Base-by-base conservation (phyloP, 192 early-diverging fungal genomes). In the Cetraspora pellucida region DNA sequence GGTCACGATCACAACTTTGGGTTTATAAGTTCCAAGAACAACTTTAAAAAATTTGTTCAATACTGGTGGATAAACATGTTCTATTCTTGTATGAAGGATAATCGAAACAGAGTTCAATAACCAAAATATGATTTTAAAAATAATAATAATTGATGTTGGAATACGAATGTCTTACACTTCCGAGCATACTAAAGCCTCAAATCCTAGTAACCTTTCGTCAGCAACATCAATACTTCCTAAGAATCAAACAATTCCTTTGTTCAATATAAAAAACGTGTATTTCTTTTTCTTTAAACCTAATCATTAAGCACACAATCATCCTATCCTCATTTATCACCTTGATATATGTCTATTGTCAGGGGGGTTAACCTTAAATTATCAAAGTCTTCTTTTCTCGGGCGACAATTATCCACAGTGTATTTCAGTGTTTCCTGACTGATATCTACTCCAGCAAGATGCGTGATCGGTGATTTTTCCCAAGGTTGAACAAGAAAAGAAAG, bases 121-220 rank as follows among this genome's bases (percentile, higher is more conserved):
- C 7, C 37, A 37, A 6, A 37, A 37, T 37, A 7, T 37, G 37
- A 37, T 37, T 37, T 6, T 6, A 37, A 37, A 1, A 37, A 37
- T 3, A 37, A 37, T 3, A 37, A 37, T 1, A 37, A 37, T 37
- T 37, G 3, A 1, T 6, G 7, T 37, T 37, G 37, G 37, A 37
- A 37, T 37, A 37, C 1, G 1, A 37, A 37, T 37, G 7, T 54
- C 73, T 25, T 80, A 84, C 71, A 98, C 95, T 82, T 98, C 96
- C 7, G 88, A 75, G 65, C 91, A 93, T 9, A 92, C 86, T 19
- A 96, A 81, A 0, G 93, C 93, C 64, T 98, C 95, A 58, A 78
- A 90, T 14, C 80, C 88, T 3, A 71, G 7, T 14, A 95, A 57
- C 10, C 91, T 55, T 27, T 47, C 2, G 67, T 95, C 92, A 0